phyloP scores from a whole-genome alignment of 345 rosid species.

The Citrus glauca region DNA sequence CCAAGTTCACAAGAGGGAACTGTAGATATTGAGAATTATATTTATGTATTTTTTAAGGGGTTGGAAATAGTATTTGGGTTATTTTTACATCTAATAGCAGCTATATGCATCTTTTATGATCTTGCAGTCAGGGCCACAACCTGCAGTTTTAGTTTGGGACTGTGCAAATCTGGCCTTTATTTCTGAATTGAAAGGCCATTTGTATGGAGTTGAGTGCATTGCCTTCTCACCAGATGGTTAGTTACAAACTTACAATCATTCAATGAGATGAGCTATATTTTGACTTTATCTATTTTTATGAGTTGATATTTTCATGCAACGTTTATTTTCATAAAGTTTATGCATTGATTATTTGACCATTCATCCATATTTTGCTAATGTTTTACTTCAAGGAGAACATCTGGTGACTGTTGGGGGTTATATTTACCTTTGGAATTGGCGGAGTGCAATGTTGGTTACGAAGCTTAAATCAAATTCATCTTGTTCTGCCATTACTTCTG shows the following conservation, averaged over 20 bases:
- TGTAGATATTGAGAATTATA: background rate
- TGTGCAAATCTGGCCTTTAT: conserved; percentile 34
- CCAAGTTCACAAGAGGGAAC: background rate
- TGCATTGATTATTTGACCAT: background rate
- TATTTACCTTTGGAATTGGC: conserved; percentile 83
- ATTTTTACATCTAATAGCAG: background rate
- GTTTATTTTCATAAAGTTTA: background rate
- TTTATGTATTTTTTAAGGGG: background rate
- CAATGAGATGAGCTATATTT: background rate
- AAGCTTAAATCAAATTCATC: conserved; percentile 72
- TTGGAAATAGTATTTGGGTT: background rate
- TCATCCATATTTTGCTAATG: background rate
- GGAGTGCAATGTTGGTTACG: conserved; percentile 44
- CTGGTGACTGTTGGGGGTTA: conserved; percentile 78
- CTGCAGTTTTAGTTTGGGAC: conserved; percentile 83
- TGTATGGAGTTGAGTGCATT: conserved; percentile 69
- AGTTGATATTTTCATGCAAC: too few relatives aligned
- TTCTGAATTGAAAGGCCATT: conserved; percentile 74
- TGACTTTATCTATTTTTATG: background rate
- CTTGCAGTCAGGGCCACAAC: conserved; percentile 65
- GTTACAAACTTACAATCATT: conserved; percentile 13
- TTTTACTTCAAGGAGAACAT: conserved; percentile 51
- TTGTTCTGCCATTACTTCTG: conserved; percentile 53
- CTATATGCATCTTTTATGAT: conserved; percentile 23
- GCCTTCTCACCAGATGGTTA: conserved; percentile 83